A percentile compares a stretch with the other conserved stretches of the same genome.
These are phyloP conservation scores for Mycosarcoma mackinlayi DNA, from an alignment of 1,284 basidiomycete species.

Conservation along the genomic window DNA sequence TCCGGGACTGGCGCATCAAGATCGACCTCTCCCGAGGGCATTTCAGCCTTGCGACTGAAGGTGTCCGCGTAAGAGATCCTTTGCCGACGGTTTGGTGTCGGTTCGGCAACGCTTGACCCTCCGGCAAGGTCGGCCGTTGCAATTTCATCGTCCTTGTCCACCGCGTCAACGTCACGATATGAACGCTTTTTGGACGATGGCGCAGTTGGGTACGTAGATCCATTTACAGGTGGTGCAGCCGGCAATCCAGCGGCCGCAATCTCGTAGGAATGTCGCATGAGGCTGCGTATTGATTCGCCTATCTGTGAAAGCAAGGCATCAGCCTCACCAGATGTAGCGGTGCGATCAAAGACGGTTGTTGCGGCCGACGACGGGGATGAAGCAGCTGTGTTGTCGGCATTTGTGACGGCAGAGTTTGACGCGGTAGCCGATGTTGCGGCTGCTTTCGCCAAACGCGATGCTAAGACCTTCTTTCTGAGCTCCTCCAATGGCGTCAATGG, in stretches of 20 bases:
- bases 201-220: conserved; percentile 1
- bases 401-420: background rate
- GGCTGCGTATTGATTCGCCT: conserved; percentile 23
- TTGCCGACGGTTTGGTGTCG: conserved; percentile 24
- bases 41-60: conserved; percentile 26
- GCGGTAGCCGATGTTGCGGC: conserved; percentile 9
- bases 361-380: background rate
- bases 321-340: conserved; percentile 25
- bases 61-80: conserved; percentile 43
- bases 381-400: background rate
- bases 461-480: conserved; percentile 34
- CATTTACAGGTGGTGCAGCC: background rate
- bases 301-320: conserved; percentile 34
- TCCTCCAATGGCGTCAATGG: conserved; percentile 32
- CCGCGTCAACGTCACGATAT: conserved; percentile 40
- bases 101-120: background rate
- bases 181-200: conserved; percentile 26
- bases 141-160: conserved; percentile 6
- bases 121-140: conserved; percentile 13
- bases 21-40: conserved; percentile 40
- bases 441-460: conserved; percentile 30
- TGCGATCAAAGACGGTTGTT: conserved; percentile 22
- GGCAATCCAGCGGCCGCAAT: background rate
- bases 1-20: conserved; percentile 26
- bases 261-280: conserved; percentile 14